A percentile compares a stretch with the other conserved stretches of the same genome.
phyloP scores from a whole-genome alignment of 331 rosid genomes.

The Phaseolus coccineus region DNA sequence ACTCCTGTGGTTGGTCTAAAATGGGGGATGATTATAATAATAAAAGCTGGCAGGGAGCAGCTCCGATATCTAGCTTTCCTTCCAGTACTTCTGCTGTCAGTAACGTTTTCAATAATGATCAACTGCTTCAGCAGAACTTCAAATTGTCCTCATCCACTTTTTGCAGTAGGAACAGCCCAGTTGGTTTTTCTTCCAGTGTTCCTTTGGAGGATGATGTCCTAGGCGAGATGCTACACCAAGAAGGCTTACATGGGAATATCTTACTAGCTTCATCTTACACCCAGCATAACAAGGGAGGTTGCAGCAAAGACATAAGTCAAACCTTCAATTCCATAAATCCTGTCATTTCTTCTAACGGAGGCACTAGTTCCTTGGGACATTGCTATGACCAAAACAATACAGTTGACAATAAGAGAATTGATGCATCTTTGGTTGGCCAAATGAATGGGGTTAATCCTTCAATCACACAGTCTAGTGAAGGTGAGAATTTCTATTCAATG shows the following conservation, averaged over 20 bases:
- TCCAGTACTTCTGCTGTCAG: conserved; percentile 53
- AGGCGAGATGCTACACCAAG: conserved; percentile 47
- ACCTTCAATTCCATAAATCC: conserved; percentile 44
- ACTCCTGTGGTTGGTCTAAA: conserved; percentile 47
- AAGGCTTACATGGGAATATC: conserved; percentile 58
- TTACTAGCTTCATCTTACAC: conserved; percentile 43
- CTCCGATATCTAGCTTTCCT: conserved; percentile 53
- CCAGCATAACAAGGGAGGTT: conserved; percentile 35
- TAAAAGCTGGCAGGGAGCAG: conserved; percentile 54
- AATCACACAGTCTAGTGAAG: conserved; percentile 32
- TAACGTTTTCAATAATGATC: conserved; percentile 47
- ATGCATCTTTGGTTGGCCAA: conserved; percentile 46
- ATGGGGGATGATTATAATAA: conserved; percentile 50
- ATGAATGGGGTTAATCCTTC: conserved; percentile 48
- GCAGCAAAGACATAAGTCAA: conserved; percentile 41
- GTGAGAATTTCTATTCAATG: conserved; percentile 45
- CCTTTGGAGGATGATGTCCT: conserved; percentile 55
- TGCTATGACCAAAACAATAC: conserved; percentile 53
- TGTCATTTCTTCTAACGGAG: conserved; percentile 39
- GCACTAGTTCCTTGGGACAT: conserved; percentile 40
- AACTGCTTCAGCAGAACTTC: conserved; percentile 46
- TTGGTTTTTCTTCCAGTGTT: conserved; percentile 56
- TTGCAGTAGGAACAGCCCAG: conserved; percentile 44
- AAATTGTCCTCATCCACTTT: conserved; percentile 48
- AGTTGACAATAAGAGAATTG: conserved; percentile 35